Evolutionary conservation across 2,329 filamentous ascomycete genomes (phyloP), one percentile per base, ranked within the genome.

Genomic region (Penicillium sp.): DNA sequence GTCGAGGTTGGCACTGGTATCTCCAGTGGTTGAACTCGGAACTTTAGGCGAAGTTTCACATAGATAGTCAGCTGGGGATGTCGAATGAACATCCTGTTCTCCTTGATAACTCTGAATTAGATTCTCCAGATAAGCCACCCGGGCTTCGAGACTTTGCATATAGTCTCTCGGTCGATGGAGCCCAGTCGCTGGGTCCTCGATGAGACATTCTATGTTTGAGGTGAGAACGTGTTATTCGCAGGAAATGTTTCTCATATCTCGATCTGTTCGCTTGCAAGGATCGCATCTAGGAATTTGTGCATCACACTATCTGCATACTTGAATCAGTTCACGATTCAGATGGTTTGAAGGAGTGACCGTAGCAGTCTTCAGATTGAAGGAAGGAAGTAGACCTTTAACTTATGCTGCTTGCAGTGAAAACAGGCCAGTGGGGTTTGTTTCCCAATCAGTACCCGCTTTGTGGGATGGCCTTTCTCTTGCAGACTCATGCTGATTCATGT

Each of bases 161-260:
- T 74, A 73, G 46, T 71, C 63, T 33, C 69, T 55, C 6, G 71
- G 69, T 26, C 66, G 65, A 37, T 71, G 67, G 6, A 70, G 53
- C 5, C 69, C 67, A 1, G 72, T 74, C 7, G 71, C 67, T 7
- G 71, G 70, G 49, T 75, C 72, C 61, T 75, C 71, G 6, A 74
- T 68, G 11, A 72, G 58, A 57, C 69, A 73, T 15, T 70, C 69
- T 72, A 41, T 22, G 23, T 27, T 12, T 11, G 26, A 11, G 9
- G 2, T 27, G 26, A 27, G 26, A 27, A 27, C 9, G 20, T 25
- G 25, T 3, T 8, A 22, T 44, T 4, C 51, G 29, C 35, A 15
- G 51, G 12, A 7, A 18, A 29, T 4, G 25, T 7, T 26, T 26
- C 6, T 15, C 56, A 46, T 59, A 58, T 62, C 59, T 48, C 58